A percentile compares a stretch with the other conserved stretches of the same genome.
Conservation (phyloP, 2,329 filamentous ascomycete species). For the Zymoseptoria ardabiliae region DNA sequence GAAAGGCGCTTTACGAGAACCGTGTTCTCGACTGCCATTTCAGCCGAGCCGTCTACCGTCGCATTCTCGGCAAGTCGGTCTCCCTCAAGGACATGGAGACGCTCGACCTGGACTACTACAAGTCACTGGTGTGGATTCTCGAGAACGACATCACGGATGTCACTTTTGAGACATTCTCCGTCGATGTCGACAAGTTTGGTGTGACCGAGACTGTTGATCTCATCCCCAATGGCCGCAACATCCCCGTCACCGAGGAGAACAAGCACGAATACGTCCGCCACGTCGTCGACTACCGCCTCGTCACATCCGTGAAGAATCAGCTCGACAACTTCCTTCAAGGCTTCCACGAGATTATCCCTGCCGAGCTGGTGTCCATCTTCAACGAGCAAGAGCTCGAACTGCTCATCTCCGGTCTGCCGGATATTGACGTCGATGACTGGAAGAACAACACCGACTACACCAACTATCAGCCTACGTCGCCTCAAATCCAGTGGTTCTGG, state of each 20-base stretch:
- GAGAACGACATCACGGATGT: conserved; percentile 98
- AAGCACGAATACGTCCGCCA: conserved; percentile 96
- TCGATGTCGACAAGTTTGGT: conserved; percentile 90
- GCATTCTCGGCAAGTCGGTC: conserved; percentile 87
- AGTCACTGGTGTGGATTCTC: conserved; percentile 95
- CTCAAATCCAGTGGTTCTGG: conserved; percentile 99
- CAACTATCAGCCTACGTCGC: conserved; percentile 89
- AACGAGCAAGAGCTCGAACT: conserved; percentile 97
- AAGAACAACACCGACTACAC: conserved; percentile 98
- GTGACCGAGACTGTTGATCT: conserved; percentile 82
- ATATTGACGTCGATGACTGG: conserved; percentile 98
- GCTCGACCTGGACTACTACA: conserved; percentile 97
- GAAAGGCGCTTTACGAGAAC: conserved; percentile 94
- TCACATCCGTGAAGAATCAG: conserved; percentile 87
- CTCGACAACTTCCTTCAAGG: conserved; percentile 76
- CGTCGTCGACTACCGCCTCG: conserved; percentile 87
- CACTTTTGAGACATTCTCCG: conserved; percentile 90
- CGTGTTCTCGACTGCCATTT: conserved; percentile 97
- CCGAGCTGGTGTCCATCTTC: conserved; percentile 91
- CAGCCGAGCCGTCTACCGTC: conserved; percentile 96
- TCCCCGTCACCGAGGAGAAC: conserved; percentile 93
- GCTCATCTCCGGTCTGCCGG: conserved; percentile 90
- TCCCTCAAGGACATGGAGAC: conserved; percentile 99
- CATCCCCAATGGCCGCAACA: conserved; percentile 78
- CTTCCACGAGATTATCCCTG: conserved; percentile 97